Base-by-base conservation (phyloP, 1,139 yeast species). In the Pichia sp. region DNA sequence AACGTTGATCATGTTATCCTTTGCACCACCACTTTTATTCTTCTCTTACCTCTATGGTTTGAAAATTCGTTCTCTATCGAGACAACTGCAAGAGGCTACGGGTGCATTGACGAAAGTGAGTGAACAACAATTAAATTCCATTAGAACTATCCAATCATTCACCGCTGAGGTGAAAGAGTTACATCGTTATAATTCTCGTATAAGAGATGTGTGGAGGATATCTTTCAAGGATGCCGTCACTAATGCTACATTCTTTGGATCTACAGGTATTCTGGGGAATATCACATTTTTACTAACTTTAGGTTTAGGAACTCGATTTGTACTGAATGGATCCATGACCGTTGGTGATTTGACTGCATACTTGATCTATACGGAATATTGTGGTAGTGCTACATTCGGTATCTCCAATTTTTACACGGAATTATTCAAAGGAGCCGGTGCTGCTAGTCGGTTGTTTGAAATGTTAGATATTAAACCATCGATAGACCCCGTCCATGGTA, bases 391-490 rank as follows among this genome's bases (percentile, higher is more conserved):
- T 0, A 84, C 88, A 24, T 84, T 83, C 57, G 96, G 96, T 1
- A 60, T 91, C 29, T 91, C 96, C 1, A 81, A 82, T 42, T 88
- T 88, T 56, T 88, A 87, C 53, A 81, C 95, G 1, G 97, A 91
- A 55, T 63, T 88, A 41, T 88, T 91, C 94, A 91, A 88, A 62
- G 97, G 96, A 33, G 81, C 88, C 7, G 98, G 98, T 42, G 97
- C 97, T 0, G 93, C 96, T 1, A 83, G 94, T 37, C 70, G 98
- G 45, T 64, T 91, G 37, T 91, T 91, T 62, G 97, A 91, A 59
- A 66, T 91, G 33, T 72, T 81, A 34, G 96, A 87, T 48, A 73
- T 81, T 56, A 63, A 76, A 40, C 91, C 96, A 3, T 54, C 60
- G 21, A 85, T 88, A 30, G 66, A 72, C 25, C 74, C 86, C 11